Conservation (phyloP, 257 asterid genomes). For the Capsicum baccatum region DNA sequence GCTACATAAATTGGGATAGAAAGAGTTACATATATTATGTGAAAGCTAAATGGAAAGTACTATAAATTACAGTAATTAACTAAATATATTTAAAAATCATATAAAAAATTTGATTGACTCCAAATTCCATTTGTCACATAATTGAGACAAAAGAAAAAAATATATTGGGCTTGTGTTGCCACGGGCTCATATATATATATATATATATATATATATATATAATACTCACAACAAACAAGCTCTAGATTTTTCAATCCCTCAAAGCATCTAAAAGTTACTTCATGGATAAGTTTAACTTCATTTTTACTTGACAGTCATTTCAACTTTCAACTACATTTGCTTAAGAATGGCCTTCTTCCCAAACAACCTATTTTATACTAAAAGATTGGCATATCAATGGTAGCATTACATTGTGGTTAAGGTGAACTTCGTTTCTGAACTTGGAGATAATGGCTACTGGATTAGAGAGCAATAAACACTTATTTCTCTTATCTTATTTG, state of each 20-base stretch:
- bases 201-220: neutral
- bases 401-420: neutral
- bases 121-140: no score
- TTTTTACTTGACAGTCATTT: neutral
- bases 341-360: neutral
- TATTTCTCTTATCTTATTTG: neutral
- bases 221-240: neutral
- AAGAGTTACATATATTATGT: no score
- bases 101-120: no score
- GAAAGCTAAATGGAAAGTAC: no score
- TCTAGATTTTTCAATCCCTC: neutral
- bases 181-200: no score
- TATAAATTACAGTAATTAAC: no score
- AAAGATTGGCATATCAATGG: neutral
- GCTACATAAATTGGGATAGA: no score
- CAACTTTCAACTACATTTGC: conserved; percentile 7
- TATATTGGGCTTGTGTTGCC: no score
- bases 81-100: no score
- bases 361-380: neutral
- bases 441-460: neutral
- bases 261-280: neutral
- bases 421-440: neutral
- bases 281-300: neutral
- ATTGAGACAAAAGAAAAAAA: no score
- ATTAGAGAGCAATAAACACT: neutral